phyloP scores from a whole-genome alignment of 1,284 basidiomycete species.

The Cerioporus squamosus region DNA sequence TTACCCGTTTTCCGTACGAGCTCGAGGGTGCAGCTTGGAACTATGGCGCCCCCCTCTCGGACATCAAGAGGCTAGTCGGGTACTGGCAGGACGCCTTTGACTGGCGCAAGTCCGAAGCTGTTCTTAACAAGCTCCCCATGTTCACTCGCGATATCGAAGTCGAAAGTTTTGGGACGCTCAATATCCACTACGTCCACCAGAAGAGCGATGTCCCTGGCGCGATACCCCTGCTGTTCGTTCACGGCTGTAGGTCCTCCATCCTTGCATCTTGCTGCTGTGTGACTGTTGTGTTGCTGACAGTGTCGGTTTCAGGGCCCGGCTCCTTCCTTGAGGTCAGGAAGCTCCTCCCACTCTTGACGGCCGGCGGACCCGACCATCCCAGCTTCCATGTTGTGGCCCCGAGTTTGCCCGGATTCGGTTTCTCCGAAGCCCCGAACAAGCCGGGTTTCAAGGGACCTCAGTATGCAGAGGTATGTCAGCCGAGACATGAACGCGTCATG shows the following conservation, averaged over 20 bases:
- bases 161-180: conserved; percentile 46
- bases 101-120: conserved; percentile 49
- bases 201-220: conserved; percentile 43
- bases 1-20: conserved; percentile 50
- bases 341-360: conserved; percentile 34
- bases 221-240: conserved; percentile 55
- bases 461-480: conserved; percentile 18
- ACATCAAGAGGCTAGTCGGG: conserved; percentile 46
- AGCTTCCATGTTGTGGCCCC: conserved; percentile 51
- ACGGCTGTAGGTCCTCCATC: conserved; percentile 48
- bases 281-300: background rate
- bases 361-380: conserved; percentile 28
- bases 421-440: conserved; percentile 39
- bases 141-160: conserved; percentile 51
- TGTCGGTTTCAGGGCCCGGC: conserved; percentile 42
- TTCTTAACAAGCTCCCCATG: conserved; percentile 51
- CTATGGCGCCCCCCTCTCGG: conserved; percentile 52
- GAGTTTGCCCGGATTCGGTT: conserved; percentile 47
- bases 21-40: conserved; percentile 47
- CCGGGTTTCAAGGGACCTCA: conserved; percentile 34
- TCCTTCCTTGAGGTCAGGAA: conserved; percentile 47
- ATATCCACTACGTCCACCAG: conserved; percentile 57
- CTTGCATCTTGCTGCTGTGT: background rate
- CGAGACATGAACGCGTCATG: no score
- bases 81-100: conserved; percentile 51